Evolutionary conservation across 805 yeast species (phyloP), one percentile per base, ranked within the genome.

Genomic region (Lipomyces spencermartinsiae): DNA sequence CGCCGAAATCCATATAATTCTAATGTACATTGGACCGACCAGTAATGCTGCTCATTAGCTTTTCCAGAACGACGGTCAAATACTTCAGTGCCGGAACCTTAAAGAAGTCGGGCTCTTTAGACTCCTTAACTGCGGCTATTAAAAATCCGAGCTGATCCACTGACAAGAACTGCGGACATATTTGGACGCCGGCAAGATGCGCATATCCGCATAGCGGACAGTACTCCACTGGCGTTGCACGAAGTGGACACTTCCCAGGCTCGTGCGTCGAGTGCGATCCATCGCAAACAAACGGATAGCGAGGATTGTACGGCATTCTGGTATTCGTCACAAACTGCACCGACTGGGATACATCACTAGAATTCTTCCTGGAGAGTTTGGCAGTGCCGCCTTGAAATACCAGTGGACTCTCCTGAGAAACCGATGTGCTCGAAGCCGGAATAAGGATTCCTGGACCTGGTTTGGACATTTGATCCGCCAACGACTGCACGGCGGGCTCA

Each of bases 191-290:
- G 10, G 61, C 22, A 5, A 43, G 53, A 64, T 67, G 70, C 16
- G 46, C 14, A 14, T 37, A 60, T 16, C 62, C 62, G 35, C 70
- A 67, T 6, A 67, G 57, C 25, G 68, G 68, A 51, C 70, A 67
- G 19, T 5, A 19, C 46, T 63, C 70, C 6, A 61, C 59, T 12
- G 22, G 19, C n/a, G 58, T n/a, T 35, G 19, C 29, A 7, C 70
- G 67, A 8, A 67, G 35, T 5, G 70, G 70, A 51, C 70, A 67
- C 19, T 58, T 35, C 6, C 70, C 70, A 2, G 68, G 68, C 14
- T 46, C 57, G 54, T 67, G 70, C 1, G 16, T n/a, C 55, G 39
- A 6, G 55, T 67, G 70, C n/a, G 34, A 29, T 6, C 68, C 71
- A 37, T 66, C 69, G 58, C 69, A 66, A 6, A 62, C 0, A 61